These are phyloP conservation scores for Phytophthora ramorum DNA, from an alignment of 352 stramenopile genomes.

Conservation along the genomic window DNA sequence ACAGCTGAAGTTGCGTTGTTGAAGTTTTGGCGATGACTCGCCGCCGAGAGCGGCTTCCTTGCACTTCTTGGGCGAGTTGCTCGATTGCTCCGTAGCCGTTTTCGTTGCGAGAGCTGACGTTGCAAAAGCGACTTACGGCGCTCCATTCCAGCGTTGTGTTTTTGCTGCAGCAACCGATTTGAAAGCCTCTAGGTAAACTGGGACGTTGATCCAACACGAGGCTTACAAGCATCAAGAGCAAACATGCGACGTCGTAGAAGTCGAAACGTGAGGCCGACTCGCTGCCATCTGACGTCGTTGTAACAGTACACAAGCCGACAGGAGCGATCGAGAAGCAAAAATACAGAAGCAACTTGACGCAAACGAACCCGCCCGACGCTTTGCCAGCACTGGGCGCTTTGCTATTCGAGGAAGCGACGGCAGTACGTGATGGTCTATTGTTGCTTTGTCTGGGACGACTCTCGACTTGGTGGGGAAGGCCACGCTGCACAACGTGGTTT, in stretches of 20 bases:
- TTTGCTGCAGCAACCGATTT: background rate
- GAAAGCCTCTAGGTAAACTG: too few species aligned
- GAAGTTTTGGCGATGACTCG: background rate
- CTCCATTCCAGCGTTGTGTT: too few species aligned
- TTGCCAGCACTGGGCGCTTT: slow-evolving; percentile 9
- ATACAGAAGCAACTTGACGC: slow-evolving; percentile 30
- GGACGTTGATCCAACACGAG: too few species aligned
- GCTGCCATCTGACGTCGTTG: background rate
- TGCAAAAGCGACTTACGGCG: background rate
- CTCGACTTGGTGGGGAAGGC: slow-evolving; percentile 2
- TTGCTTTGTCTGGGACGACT: slow-evolving; percentile 23
- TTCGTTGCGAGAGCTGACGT: background rate
- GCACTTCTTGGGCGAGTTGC: slow-evolving; percentile 1
- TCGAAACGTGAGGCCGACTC: background rate
- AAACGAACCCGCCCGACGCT: slow-evolving; percentile 19
- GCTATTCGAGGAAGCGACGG: slow-evolving; percentile 31
- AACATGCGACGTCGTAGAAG: slow-evolving; percentile 18
- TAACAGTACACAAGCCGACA: slow-evolving; percentile 3
- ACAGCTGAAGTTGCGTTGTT: slow-evolving; percentile 24
- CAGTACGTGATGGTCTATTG: slow-evolving; percentile 17
- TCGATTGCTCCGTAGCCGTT: background rate
- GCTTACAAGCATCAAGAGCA: background rate
- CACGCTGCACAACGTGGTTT: slow-evolving; percentile 19
- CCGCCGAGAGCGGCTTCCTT: background rate
- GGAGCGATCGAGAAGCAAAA: slow-evolving; percentile 24